Percentiles rank a stretch among this genome's conserved stretches.
Evolutionary conservation across 768 basidiomycete species (phyloP).

Genomic region (Tylopilus rubrobrunneus): DNA sequence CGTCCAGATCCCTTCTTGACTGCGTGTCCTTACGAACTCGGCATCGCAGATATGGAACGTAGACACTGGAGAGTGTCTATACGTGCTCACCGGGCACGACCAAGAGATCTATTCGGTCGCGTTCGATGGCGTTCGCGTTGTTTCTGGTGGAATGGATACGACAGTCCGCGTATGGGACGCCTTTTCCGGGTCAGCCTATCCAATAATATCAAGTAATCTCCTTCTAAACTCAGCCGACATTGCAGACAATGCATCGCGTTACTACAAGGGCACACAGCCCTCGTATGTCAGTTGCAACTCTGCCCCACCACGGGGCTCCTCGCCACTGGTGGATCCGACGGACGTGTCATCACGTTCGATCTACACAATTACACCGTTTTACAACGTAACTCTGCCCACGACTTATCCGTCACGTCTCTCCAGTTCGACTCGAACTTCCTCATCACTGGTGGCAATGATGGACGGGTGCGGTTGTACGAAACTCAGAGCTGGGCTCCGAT

Average conservation of each 20-base stretch:
- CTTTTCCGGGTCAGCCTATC: constrained; percentile 62
- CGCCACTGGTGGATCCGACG: constrained; percentile 85
- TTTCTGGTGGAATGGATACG: constrained; percentile 90
- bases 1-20: constrained; percentile 17
- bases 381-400: constrained; percentile 82
- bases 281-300: constrained; percentile 88
- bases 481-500: constrained; percentile 60
- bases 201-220: background rate
- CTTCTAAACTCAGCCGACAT: background rate
- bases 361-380: constrained; percentile 41
- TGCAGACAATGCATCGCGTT: constrained; percentile 75
- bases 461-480: constrained; percentile 73
- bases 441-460: constrained; percentile 63
- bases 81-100: constrained; percentile 76
- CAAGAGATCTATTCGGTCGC: constrained; percentile 91
- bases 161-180: constrained; percentile 91
- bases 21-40: background rate
- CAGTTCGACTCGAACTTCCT: constrained; percentile 84
- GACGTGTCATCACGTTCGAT: constrained; percentile 73
- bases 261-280: constrained; percentile 86
- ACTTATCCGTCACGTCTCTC: constrained; percentile 79
- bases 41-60: constrained; percentile 75
- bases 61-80: constrained; percentile 84
- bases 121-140: constrained; percentile 79
- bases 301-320: constrained; percentile 52